A percentile compares a stretch with the other conserved stretches of the same genome.
Conservation (phyloP, 495 filamentous ascomycete species). For the Pyrenula aspistea region DNA sequence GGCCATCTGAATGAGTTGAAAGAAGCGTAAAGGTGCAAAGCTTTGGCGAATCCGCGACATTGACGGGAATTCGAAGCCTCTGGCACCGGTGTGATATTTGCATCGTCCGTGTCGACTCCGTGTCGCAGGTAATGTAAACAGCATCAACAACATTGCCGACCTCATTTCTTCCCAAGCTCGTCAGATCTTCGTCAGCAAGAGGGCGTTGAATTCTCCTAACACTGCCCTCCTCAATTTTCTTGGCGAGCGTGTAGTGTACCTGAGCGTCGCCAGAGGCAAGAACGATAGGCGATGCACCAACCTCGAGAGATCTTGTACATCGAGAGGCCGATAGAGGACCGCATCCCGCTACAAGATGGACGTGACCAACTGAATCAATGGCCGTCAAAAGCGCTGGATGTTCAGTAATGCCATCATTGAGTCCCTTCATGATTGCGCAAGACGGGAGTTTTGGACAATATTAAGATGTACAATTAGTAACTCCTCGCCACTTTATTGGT, state of each 20-base stretch:
- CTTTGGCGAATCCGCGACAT: constrained; percentile 76
- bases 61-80: constrained; percentile 76
- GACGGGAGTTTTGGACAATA: too few species aligned
- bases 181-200: constrained; percentile 67
- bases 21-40: constrained; percentile 89
- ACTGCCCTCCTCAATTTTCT: constrained; percentile 58
- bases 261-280: constrained; percentile 54
- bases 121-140: constrained; percentile 73
- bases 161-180: constrained; percentile 64
- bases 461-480: too few species aligned
- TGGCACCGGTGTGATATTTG: constrained; percentile 67
- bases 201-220: constrained; percentile 58
- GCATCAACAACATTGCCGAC: constrained; percentile 72
- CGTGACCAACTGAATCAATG: constrained; percentile 58
- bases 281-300: constrained; percentile 80
- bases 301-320: constrained; percentile 65
- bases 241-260: constrained; percentile 59
- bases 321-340: constrained; percentile 78
- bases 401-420: not conserved
- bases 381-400: constrained; percentile 57
- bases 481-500: too few species aligned
- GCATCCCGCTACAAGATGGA: constrained; percentile 78
- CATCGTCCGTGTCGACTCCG: constrained; percentile 39
- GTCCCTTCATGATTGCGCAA: not conserved
- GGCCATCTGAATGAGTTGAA: constrained; percentile 78